These are phyloP conservation scores for Lecanicillium sp. DNA, from an alignment of 2,329 filamentous ascomycete genomes.

Conservation along the genomic window DNA sequence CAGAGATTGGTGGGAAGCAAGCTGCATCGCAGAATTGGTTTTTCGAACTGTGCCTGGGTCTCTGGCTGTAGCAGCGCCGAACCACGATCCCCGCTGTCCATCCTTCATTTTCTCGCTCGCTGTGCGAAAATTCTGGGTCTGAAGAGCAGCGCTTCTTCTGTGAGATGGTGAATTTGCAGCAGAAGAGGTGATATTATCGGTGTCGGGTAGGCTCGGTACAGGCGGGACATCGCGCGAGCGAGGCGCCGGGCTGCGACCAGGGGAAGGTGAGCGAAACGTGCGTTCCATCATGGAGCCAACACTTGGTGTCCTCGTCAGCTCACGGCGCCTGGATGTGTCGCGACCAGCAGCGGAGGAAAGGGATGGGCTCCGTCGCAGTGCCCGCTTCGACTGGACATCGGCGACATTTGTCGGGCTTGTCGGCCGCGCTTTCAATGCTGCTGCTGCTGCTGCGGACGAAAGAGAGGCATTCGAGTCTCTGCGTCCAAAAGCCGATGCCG, in stretches of 20 bases:
- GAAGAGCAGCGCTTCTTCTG: slow-evolving; percentile 31
- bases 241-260: slow-evolving; percentile 32
- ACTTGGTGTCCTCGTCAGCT: slow-evolving; percentile 60
- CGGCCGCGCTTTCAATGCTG: slow-evolving; percentile 72
- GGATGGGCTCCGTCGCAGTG: slow-evolving; percentile 64
- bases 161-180: slow-evolving; percentile 12
- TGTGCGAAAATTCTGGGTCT: slow-evolving; percentile 41
- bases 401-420: slow-evolving; percentile 72
- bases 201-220: slow-evolving; percentile 63
- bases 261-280: slow-evolving; percentile 76
- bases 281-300: slow-evolving; percentile 80
- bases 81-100: slow-evolving; percentile 38
- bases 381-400: slow-evolving; percentile 83
- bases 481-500: slow-evolving; percentile 71
- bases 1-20: slow-evolving; percentile 18
- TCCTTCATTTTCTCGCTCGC: slow-evolving; percentile 44
- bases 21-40: slow-evolving; percentile 33
- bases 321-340: slow-evolving; percentile 28
- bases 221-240: slow-evolving; percentile 53
- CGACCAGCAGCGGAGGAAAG: slow-evolving; percentile 57
- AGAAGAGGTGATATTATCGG: slow-evolving; percentile 21
- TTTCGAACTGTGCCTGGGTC: slow-evolving; percentile 37
- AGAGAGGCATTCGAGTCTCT: slow-evolving; percentile 55
- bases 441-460: slow-evolving; percentile 79
- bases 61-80: slow-evolving; percentile 35